Percentiles rank a stretch among this genome's conserved stretches.
These are phyloP conservation scores for Chrysophaeum taylorii DNA, from an alignment of 352 stramenopile species.

Conservation along the genomic window DNA sequence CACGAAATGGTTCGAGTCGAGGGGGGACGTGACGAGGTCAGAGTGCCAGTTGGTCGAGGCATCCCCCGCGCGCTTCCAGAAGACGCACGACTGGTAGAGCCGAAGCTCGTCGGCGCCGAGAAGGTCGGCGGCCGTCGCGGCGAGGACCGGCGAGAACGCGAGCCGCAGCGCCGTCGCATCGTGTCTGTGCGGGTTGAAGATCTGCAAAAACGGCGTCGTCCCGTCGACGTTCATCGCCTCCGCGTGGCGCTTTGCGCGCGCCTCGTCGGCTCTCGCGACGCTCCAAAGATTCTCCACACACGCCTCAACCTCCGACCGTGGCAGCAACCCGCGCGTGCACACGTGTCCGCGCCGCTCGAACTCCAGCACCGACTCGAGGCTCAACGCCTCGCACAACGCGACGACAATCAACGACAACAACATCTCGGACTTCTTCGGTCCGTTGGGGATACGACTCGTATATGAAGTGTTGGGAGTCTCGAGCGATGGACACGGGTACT, in stretches of 20 bases:
- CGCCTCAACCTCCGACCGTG: neutral
- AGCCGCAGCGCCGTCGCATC: neutral
- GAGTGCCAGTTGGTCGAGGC: conserved; percentile 60
- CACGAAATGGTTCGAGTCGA: conserved; percentile 61
- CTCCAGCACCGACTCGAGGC: too few relatives aligned
- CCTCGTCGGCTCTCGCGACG: neutral
- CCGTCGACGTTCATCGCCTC: conserved; percentile 1
- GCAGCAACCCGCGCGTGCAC: conserved; percentile 1
- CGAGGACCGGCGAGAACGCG: neutral
- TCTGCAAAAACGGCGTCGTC: conserved; percentile 7
- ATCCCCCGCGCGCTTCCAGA: conserved; percentile 51
- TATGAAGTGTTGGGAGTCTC: too few relatives aligned
- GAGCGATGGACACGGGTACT: too few relatives aligned
- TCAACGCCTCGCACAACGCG: too few relatives aligned
- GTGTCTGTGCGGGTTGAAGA: conserved; percentile 5
- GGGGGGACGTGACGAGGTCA: conserved; percentile 60
- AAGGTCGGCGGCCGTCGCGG: conserved; percentile 17
- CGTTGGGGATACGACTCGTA: too few relatives aligned
- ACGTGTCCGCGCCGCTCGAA: conserved; percentile 4
- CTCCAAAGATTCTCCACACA: neutral
- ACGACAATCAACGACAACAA: too few relatives aligned
- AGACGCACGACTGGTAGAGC: conserved; percentile 51
- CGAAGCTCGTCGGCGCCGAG: conserved; percentile 42
- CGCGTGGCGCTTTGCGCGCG: neutral
- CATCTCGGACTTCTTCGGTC: too few relatives aligned